Evolutionary conservation across 106 monocot species (phyloP).

Genomic region (Acorus gramineus): DNA sequence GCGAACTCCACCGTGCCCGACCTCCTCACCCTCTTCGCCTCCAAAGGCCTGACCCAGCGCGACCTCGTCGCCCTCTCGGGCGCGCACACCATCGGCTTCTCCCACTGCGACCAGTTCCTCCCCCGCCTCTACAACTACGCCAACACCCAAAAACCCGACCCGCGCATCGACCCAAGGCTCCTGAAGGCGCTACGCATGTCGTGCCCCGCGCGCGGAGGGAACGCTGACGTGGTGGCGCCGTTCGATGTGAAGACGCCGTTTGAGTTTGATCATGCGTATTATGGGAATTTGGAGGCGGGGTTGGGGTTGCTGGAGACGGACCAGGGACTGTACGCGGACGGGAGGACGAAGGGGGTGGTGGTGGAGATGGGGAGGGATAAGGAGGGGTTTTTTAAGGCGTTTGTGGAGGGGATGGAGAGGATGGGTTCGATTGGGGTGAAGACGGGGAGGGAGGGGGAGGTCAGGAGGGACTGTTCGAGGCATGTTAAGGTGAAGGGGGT

Average conservation of each 20-base stretch:
- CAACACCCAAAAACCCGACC: constrained; percentile 46
- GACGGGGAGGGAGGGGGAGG: constrained; percentile 73
- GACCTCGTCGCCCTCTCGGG: constrained; percentile 82
- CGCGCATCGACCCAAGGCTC: constrained; percentile 49
- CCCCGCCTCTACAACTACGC: constrained; percentile 61
- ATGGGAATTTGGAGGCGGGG: constrained; percentile 55
- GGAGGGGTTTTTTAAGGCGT: constrained; percentile 60
- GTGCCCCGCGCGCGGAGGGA: constrained; percentile 67
- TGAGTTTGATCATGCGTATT: constrained; percentile 65
- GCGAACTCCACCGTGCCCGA: constrained; percentile 69
- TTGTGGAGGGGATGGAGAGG: constrained; percentile 63
- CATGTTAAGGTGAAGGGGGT: neutral
- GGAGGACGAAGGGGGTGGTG: constrained; percentile 48
- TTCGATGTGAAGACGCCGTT: constrained; percentile 85
- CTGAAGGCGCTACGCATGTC: constrained; percentile 75
- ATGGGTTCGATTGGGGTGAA: constrained; percentile 74
- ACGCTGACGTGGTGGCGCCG: constrained; percentile 64
- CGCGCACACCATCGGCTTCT: constrained; percentile 81
- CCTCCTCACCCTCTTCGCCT: constrained; percentile 53
- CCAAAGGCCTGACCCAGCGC: constrained; percentile 34
- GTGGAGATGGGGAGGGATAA: constrained; percentile 48
- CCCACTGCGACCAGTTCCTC: constrained; percentile 82
- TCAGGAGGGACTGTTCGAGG: constrained; percentile 54
- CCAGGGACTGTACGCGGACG: constrained; percentile 59
- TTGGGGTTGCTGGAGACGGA: constrained; percentile 76